These are phyloP conservation scores for Sphagnum fallax DNA, from an alignment of 228 moss, liverwort and hornwort species.

Conservation along the genomic window DNA sequence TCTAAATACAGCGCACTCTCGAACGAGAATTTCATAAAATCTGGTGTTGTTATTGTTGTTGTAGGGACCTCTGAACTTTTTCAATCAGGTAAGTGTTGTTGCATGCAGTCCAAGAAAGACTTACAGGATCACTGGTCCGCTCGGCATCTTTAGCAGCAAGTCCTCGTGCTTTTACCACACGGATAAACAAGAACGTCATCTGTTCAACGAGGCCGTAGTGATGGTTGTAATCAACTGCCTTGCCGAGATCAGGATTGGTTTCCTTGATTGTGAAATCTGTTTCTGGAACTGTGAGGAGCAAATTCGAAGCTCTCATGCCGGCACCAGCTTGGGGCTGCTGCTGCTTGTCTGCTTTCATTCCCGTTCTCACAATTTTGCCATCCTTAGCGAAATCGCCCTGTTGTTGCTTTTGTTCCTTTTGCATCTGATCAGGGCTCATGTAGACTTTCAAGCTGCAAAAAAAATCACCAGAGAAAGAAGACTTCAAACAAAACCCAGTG, in stretches of 20 bases:
- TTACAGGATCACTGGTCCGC: conserved; percentile 39
- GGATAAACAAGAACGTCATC: conserved; percentile 32
- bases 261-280: conserved; percentile 33
- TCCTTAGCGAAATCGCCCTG: background rate
- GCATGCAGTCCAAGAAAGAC: background rate
- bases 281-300: conserved; percentile 20
- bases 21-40: too few species aligned
- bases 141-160: conserved; percentile 31
- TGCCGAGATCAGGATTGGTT: conserved; percentile 22
- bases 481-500: background rate
- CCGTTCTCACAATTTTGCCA: background rate
- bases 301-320: background rate
- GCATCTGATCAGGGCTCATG: background rate
- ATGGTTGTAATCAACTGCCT: conserved; percentile 33
- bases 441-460: background rate
- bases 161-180: conserved; percentile 24
- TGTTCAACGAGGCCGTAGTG: conserved; percentile 36
- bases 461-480: background rate
- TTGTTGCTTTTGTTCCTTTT: background rate
- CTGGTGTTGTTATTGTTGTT: too few species aligned
- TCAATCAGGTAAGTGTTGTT: too few species aligned
- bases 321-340: conserved; percentile 3
- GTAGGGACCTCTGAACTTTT: too few species aligned
- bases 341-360: background rate
- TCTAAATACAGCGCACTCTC: too few species aligned